Conservation (phyloP, 495 filamentous ascomycete species). For the Xylaria nigripes region DNA sequence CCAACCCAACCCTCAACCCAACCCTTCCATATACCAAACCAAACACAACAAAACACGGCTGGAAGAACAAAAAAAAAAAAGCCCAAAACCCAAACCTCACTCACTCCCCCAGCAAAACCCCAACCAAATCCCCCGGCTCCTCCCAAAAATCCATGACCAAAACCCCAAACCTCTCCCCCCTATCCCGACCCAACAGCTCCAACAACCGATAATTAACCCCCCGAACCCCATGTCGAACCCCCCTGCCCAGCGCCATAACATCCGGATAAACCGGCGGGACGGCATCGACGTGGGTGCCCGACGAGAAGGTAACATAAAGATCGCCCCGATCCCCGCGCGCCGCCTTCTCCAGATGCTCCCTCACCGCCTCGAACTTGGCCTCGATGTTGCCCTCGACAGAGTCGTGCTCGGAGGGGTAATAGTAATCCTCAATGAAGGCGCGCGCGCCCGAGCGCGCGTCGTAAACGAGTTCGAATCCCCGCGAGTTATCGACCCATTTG, state of each 20-base stretch:
- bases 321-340: conserved; percentile 28
- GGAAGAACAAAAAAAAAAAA: no score
- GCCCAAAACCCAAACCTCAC: not conserved
- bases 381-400: conserved; percentile 49
- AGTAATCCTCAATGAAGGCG: conserved; percentile 81
- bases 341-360: conserved; percentile 58
- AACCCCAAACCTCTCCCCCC: conserved; percentile 62
- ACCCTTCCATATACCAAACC: not conserved
- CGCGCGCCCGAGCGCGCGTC: conserved; percentile 52
- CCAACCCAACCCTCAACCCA: not conserved
- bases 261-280: conserved; percentile 35
- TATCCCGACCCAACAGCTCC: conserved; percentile 64
- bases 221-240: conserved; percentile 14
- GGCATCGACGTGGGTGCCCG: conserved; percentile 35
- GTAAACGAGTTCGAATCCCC: conserved; percentile 36
- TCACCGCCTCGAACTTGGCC: conserved; percentile 60
- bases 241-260: conserved; percentile 43
- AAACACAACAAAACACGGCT: not conserved
- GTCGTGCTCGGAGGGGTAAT: conserved; percentile 38
- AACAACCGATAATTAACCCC: conserved; percentile 64
- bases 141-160: conserved; percentile 50
- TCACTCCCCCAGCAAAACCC: conserved; percentile 9
- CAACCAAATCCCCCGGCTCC: conserved; percentile 31
- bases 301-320: conserved; percentile 46
- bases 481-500: conserved; percentile 67